Evolutionary conservation across 768 basidiomycete genomes (phyloP).

Genomic region (Suillus luteus): DNA sequence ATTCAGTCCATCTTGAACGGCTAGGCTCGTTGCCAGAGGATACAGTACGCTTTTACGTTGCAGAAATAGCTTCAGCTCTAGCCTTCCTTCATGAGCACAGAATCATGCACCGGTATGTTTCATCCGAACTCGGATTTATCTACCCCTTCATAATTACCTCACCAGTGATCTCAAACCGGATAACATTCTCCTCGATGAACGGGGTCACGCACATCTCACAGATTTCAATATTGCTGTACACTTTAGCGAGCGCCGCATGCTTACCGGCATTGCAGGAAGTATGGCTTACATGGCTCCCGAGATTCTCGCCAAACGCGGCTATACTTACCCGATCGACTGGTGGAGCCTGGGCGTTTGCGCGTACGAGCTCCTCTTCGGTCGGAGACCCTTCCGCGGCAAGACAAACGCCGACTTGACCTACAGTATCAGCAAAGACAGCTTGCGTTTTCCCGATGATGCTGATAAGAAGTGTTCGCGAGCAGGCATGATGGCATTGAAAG

Average conservation of each 20-base stretch:
- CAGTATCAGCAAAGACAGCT: constrained; percentile 84
- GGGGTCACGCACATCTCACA: constrained; percentile 93
- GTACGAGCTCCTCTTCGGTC: constrained; percentile 90
- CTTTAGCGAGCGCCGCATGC: constrained; percentile 80
- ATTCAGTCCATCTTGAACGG: constrained; percentile 83
- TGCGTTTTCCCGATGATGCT: constrained; percentile 91
- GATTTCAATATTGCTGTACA: constrained; percentile 99
- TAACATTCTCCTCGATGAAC: constrained; percentile 94
- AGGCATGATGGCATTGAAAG: constrained; percentile 79
- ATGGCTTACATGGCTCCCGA: constrained; percentile 99
- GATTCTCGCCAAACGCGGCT: constrained; percentile 90
- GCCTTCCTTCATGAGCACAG: constrained; percentile 89
- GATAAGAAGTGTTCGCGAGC: constrained; percentile 73
- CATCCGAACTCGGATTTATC: not conserved
- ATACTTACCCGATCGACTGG: constrained; percentile 94
- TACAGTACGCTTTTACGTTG: constrained; percentile 84
- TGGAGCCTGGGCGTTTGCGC: constrained; percentile 96
- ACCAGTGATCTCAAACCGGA: constrained; percentile 93
- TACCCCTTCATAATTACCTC: not conserved
- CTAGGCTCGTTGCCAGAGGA: constrained; percentile 75
- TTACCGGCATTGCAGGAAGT: constrained; percentile 92
- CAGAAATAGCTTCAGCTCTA: constrained; percentile 85
- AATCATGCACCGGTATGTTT: constrained; percentile 91
- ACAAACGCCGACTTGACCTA: constrained; percentile 92
- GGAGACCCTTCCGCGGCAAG: constrained; percentile 89